These are phyloP conservation scores for Candida michaelii DNA, from an alignment of 805 yeast genomes.

Conservation along the genomic window DNA sequence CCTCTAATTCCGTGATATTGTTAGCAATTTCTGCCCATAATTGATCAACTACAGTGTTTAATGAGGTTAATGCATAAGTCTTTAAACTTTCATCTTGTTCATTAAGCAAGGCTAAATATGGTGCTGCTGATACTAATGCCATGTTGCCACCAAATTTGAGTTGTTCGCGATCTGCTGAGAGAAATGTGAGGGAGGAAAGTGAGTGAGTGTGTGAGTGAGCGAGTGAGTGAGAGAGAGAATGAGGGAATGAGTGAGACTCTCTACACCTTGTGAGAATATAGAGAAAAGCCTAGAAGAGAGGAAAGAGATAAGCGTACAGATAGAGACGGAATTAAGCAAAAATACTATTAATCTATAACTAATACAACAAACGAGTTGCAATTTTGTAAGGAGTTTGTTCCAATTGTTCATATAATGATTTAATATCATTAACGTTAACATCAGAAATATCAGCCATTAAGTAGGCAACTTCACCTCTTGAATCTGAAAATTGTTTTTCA, in stretches of 20 bases:
- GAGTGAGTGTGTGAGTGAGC: no score
- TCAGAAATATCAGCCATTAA: constrained; percentile 96
- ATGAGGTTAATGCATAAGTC: constrained; percentile 78
- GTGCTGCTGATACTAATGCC: constrained; percentile 84
- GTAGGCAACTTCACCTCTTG: constrained; percentile 93
- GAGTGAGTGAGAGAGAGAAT: no score
- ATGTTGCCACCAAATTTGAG: constrained; percentile 18
- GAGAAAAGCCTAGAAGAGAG: no score
- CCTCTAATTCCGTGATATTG: constrained; percentile 83
- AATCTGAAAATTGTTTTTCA: constrained; percentile 97
- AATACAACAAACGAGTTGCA: constrained; percentile 86
- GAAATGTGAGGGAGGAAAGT: no score
- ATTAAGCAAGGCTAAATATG: constrained; percentile 82
- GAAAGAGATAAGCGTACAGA: not conserved
- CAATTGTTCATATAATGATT: constrained; percentile 77
- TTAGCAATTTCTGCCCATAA: constrained; percentile 98
- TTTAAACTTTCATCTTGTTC: constrained; percentile 80
- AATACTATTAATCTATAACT: constrained; percentile 18
- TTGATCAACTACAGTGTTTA: constrained; percentile 82
- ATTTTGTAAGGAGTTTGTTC: constrained; percentile 89
- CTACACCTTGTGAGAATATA: no score
- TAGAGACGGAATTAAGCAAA: not conserved
- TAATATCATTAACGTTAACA: constrained; percentile 80
- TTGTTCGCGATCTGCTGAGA: not conserved
- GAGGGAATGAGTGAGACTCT: not conserved